Base-by-base conservation (phyloP, 345 rosid genomes). In the Salix arbutifolia region DNA sequence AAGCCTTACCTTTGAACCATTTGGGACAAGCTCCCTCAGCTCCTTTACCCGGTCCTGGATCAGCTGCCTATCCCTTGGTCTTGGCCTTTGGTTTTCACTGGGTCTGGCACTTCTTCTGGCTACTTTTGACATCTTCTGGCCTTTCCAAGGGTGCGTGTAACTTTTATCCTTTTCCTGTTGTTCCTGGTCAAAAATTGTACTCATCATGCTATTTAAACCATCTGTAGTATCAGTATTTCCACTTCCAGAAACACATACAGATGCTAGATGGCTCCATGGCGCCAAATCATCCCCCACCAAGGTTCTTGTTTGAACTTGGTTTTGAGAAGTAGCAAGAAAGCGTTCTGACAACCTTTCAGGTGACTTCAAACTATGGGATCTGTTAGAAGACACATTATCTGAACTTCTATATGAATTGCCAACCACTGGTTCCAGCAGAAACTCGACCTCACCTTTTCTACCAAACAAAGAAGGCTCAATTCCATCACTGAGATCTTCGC, bases 41-140 rank as follows among this genome's bases (percentile, higher is more conserved):
- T 91, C 93, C 81, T 85, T 89, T 14, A 89, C 85, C 46, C 93
- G 85, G 60, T 91, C 96, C 77, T 91, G 93, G 76, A 91, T 91
- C 75, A 88, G 74, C 67, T 88, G 96, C 69, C 91, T 85, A 68
- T 89, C 96, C 82, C 92, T 83, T 26, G 95, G 95, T 79, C 93
- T 87, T 30, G 87, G 85, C 82, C 53, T 87, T 70, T 69, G 92
- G 77, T 79, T 85, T 69, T 86, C 88, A 61, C 81, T 83, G n/a
- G 86, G 80, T 75, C 79, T 81, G 25, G 79, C 83, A 79, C 83
- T 88, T 75, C 87, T 88, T 69, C 84, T 87, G 83, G 23, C 67
- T 14, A 62, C 30, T 19, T 58, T 76, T 35, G 80, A 33, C 17
- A 65, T 74, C 67, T 77, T 85, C 38, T 58, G 37, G n/a, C 77